Base-by-base conservation (phyloP, 2,329 filamentous ascomycete genomes). In the Hypoxylon sp. region DNA sequence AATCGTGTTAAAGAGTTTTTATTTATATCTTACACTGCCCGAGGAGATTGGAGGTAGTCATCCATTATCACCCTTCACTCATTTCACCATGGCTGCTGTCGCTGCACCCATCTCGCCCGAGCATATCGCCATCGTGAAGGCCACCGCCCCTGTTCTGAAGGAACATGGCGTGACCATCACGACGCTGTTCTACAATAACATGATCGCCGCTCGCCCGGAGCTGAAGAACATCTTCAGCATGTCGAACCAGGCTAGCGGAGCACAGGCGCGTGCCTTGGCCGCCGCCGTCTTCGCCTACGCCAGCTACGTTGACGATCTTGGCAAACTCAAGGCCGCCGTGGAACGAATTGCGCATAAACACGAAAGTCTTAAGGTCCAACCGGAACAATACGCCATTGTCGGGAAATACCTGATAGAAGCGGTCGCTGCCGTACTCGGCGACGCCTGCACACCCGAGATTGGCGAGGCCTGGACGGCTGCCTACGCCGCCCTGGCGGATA, bases 271-370 rank as follows among this genome's bases (percentile, higher is more conserved):
- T n/a, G 90, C 91, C 1, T 84, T 94, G 6, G 90, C 91, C 10
- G 82, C 80, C 41, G 83, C 91, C 1, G 84, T 94, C 6, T 86
- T 90, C 69, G 89, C 89, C 56, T 94, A 93, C 72, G 91, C 91
- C 50, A 79, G 82, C 32, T 83, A 92, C 76, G 90, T 94, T 72
- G 89, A 92, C 75, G 84, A 92, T 72, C 82, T 92, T 0, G 84
- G 82, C 48, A 84, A 80, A 19, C 81, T 93, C 4, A 75, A 75
- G 11, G 81, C 84, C 30, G 79, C 79, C 32, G 80, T 87, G 13
- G 88, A 92, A 75, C 85, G 89, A 71, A 93, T 94, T 68, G 89
- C 88, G 59, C 87, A 93, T 72, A 93, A 93, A 79, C 91, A 94
- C 73, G 89, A 84, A 22, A 90, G 87, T 1, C 82, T 94, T n/a